Evolutionary conservation across 306 rosid genomes (phyloP).

Genomic region (Cucurbita pepo): DNA sequence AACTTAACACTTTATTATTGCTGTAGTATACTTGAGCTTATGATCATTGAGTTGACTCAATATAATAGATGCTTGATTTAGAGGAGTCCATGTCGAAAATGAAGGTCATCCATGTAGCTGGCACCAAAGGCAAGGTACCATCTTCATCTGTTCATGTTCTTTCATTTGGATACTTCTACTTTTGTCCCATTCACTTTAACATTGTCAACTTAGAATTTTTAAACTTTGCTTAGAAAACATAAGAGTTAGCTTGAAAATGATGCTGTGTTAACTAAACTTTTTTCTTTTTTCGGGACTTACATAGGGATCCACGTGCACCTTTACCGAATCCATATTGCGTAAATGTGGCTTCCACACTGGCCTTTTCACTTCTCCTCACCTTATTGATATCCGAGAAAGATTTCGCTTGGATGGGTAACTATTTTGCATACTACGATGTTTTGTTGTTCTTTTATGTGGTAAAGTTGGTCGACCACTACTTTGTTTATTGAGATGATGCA

Average conservation of each 20-base stretch:
- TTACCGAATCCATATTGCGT: slow-evolving; percentile 76
- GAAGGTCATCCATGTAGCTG: slow-evolving; percentile 96
- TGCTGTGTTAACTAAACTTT: slow-evolving; percentile 10
- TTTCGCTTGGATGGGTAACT: slow-evolving; percentile 90
- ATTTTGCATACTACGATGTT: neutral
- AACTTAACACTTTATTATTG: neutral
- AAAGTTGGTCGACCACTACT: neutral
- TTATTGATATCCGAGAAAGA: slow-evolving; percentile 85
- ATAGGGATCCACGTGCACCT: slow-evolving; percentile 93
- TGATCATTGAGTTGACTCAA: neutral
- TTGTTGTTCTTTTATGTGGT: neutral
- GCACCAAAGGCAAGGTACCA: slow-evolving; percentile 92
- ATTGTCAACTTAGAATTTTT: neutral
- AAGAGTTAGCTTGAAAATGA: slow-evolving; percentile 1
- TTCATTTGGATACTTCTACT: neutral
- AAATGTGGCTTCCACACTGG: slow-evolving; percentile 83
- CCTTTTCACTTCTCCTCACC: slow-evolving; percentile 95
- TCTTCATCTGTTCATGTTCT: neutral
- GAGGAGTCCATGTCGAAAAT: slow-evolving; percentile 60
- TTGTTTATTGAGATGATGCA: neutral
- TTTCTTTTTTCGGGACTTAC: slow-evolving; percentile 7
- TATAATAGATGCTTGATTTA: slow-evolving; percentile 59
- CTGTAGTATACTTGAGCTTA: neutral
- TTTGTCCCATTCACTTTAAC: neutral
- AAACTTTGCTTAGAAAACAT: neutral